Percentiles rank a stretch among this genome's conserved stretches.
phyloP scores from a whole-genome alignment of 2,329 filamentous ascomycete species.

The Diaporthe nobilis region DNA sequence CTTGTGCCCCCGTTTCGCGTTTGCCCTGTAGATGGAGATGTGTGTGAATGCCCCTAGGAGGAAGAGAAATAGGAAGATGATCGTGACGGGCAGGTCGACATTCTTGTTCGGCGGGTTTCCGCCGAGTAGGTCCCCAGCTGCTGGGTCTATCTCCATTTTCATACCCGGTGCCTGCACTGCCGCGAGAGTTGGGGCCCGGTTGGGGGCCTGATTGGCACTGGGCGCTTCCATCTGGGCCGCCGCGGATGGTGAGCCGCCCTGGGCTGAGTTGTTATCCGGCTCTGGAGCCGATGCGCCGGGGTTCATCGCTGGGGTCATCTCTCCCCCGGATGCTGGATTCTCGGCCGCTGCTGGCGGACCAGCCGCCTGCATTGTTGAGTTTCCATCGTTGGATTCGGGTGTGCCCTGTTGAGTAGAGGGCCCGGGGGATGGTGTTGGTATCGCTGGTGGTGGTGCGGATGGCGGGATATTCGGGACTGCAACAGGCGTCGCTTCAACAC shows the following conservation, averaged over 20 bases:
- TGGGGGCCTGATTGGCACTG: conserved; percentile 8
- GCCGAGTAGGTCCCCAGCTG: conserved; percentile 33
- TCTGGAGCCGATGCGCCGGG: neutral
- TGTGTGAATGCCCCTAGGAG: conserved; percentile 45
- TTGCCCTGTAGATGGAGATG: conserved; percentile 47
- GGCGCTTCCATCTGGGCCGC: conserved; percentile 3
- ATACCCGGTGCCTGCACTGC: neutral
- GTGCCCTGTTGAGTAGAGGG: neutral
- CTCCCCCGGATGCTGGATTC: conserved; percentile 4
- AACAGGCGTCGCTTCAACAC: neutral
- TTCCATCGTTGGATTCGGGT: conserved; percentile 1
- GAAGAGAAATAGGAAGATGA: conserved; percentile 47
- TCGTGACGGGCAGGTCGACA: conserved; percentile 46
- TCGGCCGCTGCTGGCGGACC: conserved; percentile 2
- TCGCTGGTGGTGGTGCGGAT: neutral
- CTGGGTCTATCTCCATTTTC: conserved; percentile 31
- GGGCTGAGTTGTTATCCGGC: neutral
- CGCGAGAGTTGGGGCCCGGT: neutral
- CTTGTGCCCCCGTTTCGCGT: conserved; percentile 54
- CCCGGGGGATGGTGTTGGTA: neutral
- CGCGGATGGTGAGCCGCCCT: neutral
- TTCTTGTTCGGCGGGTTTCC: conserved; percentile 33
- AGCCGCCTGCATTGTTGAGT: conserved; percentile 10
- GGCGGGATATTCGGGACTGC: neutral
- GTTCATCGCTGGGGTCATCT: neutral